Evolutionary conservation across 768 basidiomycete genomes (phyloP).

Genomic region (Tulasnella sp.): DNA sequence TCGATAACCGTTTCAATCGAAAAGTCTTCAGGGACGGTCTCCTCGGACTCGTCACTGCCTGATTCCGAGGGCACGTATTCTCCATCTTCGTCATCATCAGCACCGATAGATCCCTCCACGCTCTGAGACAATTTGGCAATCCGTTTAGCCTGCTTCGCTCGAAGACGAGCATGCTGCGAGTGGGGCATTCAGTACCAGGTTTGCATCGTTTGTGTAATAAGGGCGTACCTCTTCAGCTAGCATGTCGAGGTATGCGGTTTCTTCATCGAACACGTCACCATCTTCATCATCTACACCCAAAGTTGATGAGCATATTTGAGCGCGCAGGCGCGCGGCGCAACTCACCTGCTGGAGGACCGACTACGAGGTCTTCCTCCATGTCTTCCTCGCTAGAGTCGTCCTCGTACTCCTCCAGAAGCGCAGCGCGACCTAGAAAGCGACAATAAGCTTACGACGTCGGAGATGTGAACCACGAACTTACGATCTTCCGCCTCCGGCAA

Average conservation of each 20-base stretch:
- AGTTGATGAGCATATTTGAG: not conserved
- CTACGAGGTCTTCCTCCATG: constrained; percentile 45
- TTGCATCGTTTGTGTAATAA: not conserved
- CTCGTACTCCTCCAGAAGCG: constrained; percentile 41
- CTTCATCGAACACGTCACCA: constrained; percentile 78
- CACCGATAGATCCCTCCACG: constrained; percentile 31
- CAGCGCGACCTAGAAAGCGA: constrained; percentile 21
- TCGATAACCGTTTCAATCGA: constrained; percentile 82
- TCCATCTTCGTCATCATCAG: constrained; percentile 30
- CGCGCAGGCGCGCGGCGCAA: no score
- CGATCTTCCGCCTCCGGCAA: constrained; percentile 70
- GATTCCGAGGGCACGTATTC: constrained; percentile 41
- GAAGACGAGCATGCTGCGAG: constrained; percentile 59
- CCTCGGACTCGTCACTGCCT: constrained; percentile 28
- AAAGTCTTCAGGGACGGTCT: constrained; percentile 68
- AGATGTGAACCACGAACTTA: constrained; percentile 30
- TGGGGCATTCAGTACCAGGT: not conserved
- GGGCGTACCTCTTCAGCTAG: constrained; percentile 67
- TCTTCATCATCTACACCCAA: constrained; percentile 37
- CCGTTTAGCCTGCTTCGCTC: constrained; percentile 41
- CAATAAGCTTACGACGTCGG: not conserved
- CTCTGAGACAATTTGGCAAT: constrained; percentile 36
- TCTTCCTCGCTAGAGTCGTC: constrained; percentile 40
- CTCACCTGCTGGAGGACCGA: not conserved
- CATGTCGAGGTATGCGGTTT: constrained; percentile 80